Conservation (phyloP, 768 basidiomycete genomes). For the Mycena sanguinolenta region DNA sequence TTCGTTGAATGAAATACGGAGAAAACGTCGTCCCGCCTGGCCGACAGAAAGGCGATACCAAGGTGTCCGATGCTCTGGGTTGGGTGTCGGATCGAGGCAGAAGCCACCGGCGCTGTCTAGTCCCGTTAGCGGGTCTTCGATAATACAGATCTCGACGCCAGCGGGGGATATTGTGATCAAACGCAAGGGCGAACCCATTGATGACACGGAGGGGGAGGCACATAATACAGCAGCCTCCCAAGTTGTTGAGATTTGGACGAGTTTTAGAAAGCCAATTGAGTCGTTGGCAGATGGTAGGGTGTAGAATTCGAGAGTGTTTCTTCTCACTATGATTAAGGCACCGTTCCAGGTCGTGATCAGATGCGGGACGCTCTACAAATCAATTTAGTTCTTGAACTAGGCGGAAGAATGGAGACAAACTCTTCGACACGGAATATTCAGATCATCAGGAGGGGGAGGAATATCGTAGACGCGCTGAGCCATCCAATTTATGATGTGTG, state of each 20-base stretch:
- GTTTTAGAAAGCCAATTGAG: not conserved
- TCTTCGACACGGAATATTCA: constrained; percentile 8
- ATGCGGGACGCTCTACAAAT: constrained; percentile 7
- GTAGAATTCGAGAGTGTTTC: constrained; percentile 4
- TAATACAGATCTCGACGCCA: not conserved
- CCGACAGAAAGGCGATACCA: constrained; percentile 6
- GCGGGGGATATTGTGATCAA: not conserved
- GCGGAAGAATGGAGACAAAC: not conserved
- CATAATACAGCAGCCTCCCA: constrained; percentile 17
- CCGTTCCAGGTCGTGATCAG: constrained; percentile 1
- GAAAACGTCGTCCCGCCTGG: not conserved
- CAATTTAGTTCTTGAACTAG: not conserved
- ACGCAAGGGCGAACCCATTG: not conserved
- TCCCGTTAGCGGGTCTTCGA: not conserved
- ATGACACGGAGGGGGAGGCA: not conserved
- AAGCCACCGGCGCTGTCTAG: not conserved
- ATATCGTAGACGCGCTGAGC: not conserved
- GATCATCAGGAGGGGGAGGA: not conserved
- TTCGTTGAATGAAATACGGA: not conserved
- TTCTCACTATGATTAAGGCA: not conserved
- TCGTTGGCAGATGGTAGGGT: not conserved
- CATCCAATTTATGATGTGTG: constrained; percentile 28
- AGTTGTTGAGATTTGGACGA: not conserved
- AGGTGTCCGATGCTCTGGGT: not conserved
- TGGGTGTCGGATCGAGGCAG: not conserved